Percentiles rank a stretch among this genome's conserved stretches.
Evolutionary conservation across 805 yeast genomes (phyloP).

Genomic region (Ogataea trehalophila): DNA sequence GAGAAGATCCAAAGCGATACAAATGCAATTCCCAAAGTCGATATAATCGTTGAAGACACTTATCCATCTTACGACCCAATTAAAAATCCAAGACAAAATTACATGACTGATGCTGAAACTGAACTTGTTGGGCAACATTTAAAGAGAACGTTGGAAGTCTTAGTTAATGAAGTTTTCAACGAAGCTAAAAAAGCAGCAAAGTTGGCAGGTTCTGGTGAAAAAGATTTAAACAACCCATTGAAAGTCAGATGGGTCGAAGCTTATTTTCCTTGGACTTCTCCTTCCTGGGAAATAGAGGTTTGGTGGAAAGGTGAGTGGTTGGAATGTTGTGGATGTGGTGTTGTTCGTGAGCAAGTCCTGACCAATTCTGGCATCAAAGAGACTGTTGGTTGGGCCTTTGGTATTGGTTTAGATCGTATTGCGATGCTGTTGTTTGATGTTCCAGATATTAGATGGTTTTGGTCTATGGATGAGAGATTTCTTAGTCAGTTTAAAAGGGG

Average conservation of each 20-base stretch:
- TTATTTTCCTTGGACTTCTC: constrained; percentile 97
- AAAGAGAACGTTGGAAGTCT: constrained; percentile 77
- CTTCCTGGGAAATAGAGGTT: constrained; percentile 97
- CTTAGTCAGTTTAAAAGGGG: constrained; percentile 63
- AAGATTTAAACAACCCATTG: constrained; percentile 66
- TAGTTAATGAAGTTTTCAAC: constrained; percentile 79
- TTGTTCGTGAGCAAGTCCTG: constrained; percentile 75
- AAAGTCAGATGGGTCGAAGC: constrained; percentile 93
- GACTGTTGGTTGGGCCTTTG: constrained; percentile 95
- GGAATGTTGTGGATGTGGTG: constrained; percentile 95
- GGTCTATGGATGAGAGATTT: constrained; percentile 83
- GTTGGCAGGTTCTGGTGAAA: constrained; percentile 49
- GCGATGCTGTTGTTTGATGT: constrained; percentile 95
- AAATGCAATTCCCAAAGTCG: constrained; percentile 57
- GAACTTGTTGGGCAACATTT: constrained; percentile 69
- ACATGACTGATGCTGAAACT: constrained; percentile 67
- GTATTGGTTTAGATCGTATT: constrained; percentile 88
- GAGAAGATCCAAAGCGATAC: constrained; percentile 53
- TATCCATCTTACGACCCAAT: constrained; percentile 45
- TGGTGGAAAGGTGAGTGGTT: constrained; percentile 99
- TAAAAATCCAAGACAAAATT: constrained; percentile 74
- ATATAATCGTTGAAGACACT: constrained; percentile 75
- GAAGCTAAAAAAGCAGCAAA: constrained; percentile 61
- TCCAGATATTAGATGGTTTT: constrained; percentile 90
- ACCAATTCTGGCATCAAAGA: constrained; percentile 64